Evolutionary conservation across 2,329 filamentous ascomycete genomes (phyloP), one percentile per base, ranked within the genome.

Genomic region (Neofusicoccum ribis): DNA sequence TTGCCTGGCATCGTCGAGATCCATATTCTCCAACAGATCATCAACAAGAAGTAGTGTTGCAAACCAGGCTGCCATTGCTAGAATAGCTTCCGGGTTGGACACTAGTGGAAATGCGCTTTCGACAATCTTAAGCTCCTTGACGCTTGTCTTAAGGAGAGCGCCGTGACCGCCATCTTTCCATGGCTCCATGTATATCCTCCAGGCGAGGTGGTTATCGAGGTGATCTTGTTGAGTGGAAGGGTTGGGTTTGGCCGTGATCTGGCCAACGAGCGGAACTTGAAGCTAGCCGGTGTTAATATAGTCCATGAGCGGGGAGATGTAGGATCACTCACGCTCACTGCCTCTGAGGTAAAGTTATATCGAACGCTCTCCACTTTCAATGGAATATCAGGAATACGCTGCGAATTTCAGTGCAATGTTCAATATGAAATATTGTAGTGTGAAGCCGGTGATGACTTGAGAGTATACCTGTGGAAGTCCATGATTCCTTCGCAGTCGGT

Each of bases 41-140:
- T 58, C 52, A 23, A 58, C 52, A 14, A 27, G 9, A 20, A 36
- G 39, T 14, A 58, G 31, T 12, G 20, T 20, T n/a, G 34, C 17
- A 6, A 58, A 58, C 52, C 52, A 58, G 31, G 52, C 52, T 12
- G 52, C 52, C 52, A 58, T 58, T 36, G 52, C 52, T 5, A 58
- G 52, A 6, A 58, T 20, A 20, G 36, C 39, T 1, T 34, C 50
- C 0, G 50, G 15, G 15, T 15, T 14, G 20, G 50, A 34, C 3
- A 58, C 14, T 4, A 12, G 20, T 14, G 52, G 52, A 20, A 58
- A 58, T 3, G 52, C 39, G 15, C 15, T 58, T 31, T 36, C 12
- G 5, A 58, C 39, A 17, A 41, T 41, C 9, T 15, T 36, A 31
- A 58, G 12, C 5, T 58, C 52, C 27, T 23, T 41, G 12, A 15